Conservation (phyloP, 2,329 filamentous ascomycete genomes). For the Cordyceps fumosorosea region DNA sequence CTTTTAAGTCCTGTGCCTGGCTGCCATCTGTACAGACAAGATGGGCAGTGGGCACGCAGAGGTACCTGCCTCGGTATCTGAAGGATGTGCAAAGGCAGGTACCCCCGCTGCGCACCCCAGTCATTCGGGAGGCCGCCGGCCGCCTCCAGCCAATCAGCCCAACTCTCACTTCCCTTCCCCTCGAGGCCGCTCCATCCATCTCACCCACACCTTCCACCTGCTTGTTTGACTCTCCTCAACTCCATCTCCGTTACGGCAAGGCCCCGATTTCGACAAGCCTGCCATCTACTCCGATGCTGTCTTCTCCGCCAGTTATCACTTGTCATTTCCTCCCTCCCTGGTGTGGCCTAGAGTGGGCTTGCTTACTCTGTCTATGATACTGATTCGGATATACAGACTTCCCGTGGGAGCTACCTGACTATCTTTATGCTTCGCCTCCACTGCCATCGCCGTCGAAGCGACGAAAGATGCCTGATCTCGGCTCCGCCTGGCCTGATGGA, state of each 20-base stretch:
- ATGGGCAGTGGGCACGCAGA: too few species aligned
- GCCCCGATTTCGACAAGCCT: background rate
- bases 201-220: background rate
- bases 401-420: background rate
- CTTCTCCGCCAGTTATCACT: background rate
- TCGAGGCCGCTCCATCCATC: background rate
- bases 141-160: background rate
- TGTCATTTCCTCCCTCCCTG: background rate
- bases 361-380: background rate
- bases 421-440: background rate
- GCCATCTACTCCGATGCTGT: background rate
- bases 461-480: background rate
- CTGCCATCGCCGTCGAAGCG: background rate
- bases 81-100: background rate
- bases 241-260: background rate
- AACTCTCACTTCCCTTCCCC: background rate
- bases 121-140: constrained; percentile 6
- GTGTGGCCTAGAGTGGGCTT: background rate
- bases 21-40: too few species aligned
- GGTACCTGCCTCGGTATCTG: background rate
- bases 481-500: background rate
- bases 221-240: background rate
- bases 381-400: background rate
- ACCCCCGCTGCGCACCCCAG: background rate
- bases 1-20: background rate